Evolutionary conservation across 495 filamentous ascomycete genomes (phyloP), one percentile per base, ranked within the genome.

Genomic region (Parathielavia appendiculata): DNA sequence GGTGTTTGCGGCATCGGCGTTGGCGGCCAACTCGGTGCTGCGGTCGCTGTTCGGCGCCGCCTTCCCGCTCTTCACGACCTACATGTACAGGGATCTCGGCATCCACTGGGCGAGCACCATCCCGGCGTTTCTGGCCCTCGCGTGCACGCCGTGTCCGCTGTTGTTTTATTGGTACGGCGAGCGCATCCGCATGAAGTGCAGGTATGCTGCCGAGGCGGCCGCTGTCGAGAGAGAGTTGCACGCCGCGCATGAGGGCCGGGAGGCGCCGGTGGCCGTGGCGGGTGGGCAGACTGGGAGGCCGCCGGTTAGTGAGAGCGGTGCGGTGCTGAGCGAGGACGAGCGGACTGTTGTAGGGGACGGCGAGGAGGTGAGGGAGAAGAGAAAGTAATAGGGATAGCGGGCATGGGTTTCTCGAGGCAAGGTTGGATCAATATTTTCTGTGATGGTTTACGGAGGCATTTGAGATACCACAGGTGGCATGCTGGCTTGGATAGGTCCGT

Each of bases 51-150:
- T 92, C 67, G 90, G 90, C 64, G 86, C 88, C n/a, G 86, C 81
- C 0, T 93, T 95, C 75, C 90, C 90, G 2, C 76, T 95, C 0
- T 93, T 95, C 76, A 92, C 89, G 4, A 82, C 79, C 0, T 63
- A 86, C 56, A 88, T 93, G 86, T 93, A 89, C 69, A 36, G 75
- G 7, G 76, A 83, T 66, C 80, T 95, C 1, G 89, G 89, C 57
- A 84, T 87, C 58, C 87, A 92, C 75, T 92, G 89, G 90, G 90
- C 88, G 5, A 86, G 81, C 17, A 82, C 81, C 1, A 79, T 95
- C 48, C 88, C 88, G 0, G 90, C 87, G 0, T 92, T 92, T 74
- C 73, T 93, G 8, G 83, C 87, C 4, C 72, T 92, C 16, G 80
- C 76, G 19, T 92, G 89, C 68, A 76, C 91, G 47, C 90, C 90